phyloP scores from a whole-genome alignment of 345 rosid species.

The Punica granatum region DNA sequence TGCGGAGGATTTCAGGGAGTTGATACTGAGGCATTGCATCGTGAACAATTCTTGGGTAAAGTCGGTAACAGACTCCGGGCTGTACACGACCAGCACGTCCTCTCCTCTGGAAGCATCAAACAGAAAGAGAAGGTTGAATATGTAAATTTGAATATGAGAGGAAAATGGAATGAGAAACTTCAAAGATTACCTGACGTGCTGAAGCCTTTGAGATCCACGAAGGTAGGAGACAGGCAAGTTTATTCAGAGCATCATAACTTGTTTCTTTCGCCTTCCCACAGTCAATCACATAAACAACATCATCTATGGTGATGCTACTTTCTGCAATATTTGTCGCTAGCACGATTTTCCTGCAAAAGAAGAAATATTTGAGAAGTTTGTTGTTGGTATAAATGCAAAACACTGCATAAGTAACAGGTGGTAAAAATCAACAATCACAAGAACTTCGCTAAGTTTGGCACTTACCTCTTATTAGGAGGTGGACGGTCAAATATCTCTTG shows the following conservation, averaged over 20 bases:
- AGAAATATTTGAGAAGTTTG: not conserved
- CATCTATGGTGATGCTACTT: slow-evolving; percentile 96
- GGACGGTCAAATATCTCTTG: slow-evolving; percentile 86
- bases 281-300: slow-evolving; percentile 92
- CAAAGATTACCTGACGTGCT: slow-evolving; percentile 66
- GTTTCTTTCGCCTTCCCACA: slow-evolving; percentile 98
- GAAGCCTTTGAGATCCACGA: slow-evolving; percentile 99
- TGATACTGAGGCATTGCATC: slow-evolving; percentile 81
- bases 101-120: slow-evolving; percentile 48
- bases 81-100: slow-evolving; percentile 99
- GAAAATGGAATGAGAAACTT: not conserved
- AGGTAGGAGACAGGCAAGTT: slow-evolving; percentile 88
- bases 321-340: slow-evolving; percentile 95
- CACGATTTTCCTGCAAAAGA: slow-evolving; percentile 69
- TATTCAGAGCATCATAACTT: slow-evolving; percentile 95
- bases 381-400: not conserved
- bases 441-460: not conserved
- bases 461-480: slow-evolving; percentile 61
- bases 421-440: not conserved
- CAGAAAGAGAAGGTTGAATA: not conserved
- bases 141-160: not conserved
- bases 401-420: slow-evolving; percentile 6
- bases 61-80: slow-evolving; percentile 88
- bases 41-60: slow-evolving; percentile 77
- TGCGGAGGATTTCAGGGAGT: slow-evolving; percentile 87